Base-by-base conservation (phyloP, 177 flowering plant genomes). In the Telopea speciosissima region DNA sequence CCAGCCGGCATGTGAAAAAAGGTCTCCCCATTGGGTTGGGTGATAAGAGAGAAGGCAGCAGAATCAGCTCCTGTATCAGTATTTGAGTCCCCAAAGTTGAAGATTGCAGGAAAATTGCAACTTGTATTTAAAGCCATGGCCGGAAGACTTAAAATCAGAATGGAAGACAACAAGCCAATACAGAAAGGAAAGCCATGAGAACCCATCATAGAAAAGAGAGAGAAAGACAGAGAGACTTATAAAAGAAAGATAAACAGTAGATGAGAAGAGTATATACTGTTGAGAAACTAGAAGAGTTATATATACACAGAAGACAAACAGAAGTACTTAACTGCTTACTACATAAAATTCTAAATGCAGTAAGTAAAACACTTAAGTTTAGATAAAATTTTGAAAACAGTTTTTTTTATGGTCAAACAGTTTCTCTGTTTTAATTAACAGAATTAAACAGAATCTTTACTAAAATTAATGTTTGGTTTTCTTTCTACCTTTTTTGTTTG, bases 51-150 rank as follows among this genome's bases (percentile, higher is more conserved):
- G 17, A 42, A 62, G n/a, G 70, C 23, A 24, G 72, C 72, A 22
- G 68, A 49, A 5, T 31, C 24, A 21, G 72, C 68, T 3, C 76
- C 72, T 9, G 72, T 73, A 23, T 73, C 68, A 10, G 72, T 68
- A 54, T 68, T 73, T 24, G 76, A 73, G 59, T 73, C 76, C 12
- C 72, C 76, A 17, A 73, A 63, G 63, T 68, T 68, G 58, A 62
- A 73, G 0, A 73, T 68, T 3, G 76, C 76, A 14, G 72, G 72
- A 24, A 73, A 73, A n/a, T 54, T 42, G 22, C 76, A 68, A 4
- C 24, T 21, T 5, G 9, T 24, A 28, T 28, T 28, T 33, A 11
- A 67, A 31, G 67, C 67, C 2, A 64, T n/a, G 5, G 67, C 45
- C 28, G 44, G 67, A 28, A 28, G 3, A 25, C 16, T 64, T 5